Percentiles rank a stretch among this genome's conserved stretches.
phyloP scores from a whole-genome alignment of 306 rosid species.

The Mucuna pruriens region DNA sequence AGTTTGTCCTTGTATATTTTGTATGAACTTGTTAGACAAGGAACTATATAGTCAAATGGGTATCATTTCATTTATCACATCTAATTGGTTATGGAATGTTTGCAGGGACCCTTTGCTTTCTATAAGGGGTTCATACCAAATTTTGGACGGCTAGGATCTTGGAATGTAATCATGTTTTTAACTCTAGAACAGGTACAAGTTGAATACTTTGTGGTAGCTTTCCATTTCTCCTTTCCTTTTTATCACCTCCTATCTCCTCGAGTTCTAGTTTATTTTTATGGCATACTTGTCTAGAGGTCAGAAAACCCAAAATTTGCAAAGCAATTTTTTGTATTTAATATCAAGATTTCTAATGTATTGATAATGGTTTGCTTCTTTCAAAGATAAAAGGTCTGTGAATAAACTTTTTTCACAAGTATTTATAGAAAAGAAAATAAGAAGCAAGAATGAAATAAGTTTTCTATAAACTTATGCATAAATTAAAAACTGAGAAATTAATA shows the following conservation, averaged over 20 bases:
- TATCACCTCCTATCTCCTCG: background rate
- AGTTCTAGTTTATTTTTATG: background rate
- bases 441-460: too few species aligned
- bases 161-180: constrained; percentile 99
- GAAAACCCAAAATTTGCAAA: background rate
- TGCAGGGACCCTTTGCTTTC: constrained; percentile 95
- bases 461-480: too few species aligned
- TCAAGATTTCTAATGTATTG: background rate
- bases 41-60: background rate
- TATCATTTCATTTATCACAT: constrained; percentile 5
- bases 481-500: too few species aligned
- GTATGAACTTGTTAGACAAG: background rate
- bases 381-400: too few species aligned
- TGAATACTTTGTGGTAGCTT: constrained; percentile 8
- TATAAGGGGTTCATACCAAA: constrained; percentile 95
- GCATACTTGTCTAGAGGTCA: background rate
- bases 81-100: constrained; percentile 30
- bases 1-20: background rate
- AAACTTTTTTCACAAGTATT: too few species aligned
- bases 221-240: background rate
- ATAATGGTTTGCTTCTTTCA: background rate
- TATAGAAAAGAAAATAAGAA: too few species aligned
- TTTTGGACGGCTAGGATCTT: constrained; percentile 94
- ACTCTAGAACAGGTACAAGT: constrained; percentile 88
- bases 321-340: background rate